These are phyloP conservation scores for Ballota nigra DNA, from an alignment of 257 asterid species.

Conservation along the genomic window DNA sequence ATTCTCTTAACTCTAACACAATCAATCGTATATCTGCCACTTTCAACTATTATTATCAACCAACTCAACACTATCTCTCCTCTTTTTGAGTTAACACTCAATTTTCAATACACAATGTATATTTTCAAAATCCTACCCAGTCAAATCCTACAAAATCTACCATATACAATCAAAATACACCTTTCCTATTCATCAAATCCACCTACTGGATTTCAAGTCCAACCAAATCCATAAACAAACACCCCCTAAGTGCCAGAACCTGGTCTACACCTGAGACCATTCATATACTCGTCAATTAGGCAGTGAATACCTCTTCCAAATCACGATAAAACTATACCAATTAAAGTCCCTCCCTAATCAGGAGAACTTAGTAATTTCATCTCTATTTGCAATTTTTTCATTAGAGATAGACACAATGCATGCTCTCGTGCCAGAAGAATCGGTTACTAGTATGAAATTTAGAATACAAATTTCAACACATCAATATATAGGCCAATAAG, in stretches of 20 bases:
- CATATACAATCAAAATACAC: no score
- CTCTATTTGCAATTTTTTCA: neutral
- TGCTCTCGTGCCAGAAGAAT: neutral
- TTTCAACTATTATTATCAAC: no score
- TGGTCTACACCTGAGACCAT: neutral
- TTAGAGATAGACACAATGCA: neutral
- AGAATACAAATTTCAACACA: neutral
- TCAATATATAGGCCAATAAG: neutral
- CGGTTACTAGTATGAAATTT: neutral
- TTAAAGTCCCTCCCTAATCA: neutral
- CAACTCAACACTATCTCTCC: no score
- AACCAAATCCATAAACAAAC: no score
- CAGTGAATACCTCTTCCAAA: neutral
- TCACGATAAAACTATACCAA: neutral
- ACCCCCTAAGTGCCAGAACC: neutral
- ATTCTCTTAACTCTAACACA: no score
- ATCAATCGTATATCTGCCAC: no score
- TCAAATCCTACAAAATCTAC: no score
- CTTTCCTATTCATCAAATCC: no score
- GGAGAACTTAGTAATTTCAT: neutral
- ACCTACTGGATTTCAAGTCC: no score
- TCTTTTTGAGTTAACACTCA: no score
- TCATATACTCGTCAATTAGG: neutral
- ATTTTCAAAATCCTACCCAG: no score
- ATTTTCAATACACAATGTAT: no score